Base-by-base conservation (phyloP, 1,284 basidiomycete genomes). In the Ganoderma boninense region DNA sequence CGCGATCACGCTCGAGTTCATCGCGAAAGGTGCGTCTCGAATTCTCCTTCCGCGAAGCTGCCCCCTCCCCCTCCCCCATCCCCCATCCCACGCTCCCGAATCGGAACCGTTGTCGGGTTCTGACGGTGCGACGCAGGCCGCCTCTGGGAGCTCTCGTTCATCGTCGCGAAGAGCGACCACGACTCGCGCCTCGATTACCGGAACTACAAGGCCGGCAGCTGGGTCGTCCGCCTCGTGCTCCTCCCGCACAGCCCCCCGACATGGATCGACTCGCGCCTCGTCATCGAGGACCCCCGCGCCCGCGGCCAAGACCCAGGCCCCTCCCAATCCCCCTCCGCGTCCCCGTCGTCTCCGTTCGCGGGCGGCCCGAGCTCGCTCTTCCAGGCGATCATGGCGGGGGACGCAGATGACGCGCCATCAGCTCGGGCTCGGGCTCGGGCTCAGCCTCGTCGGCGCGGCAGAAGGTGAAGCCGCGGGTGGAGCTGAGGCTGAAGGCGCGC, bases 181-280 rank as follows among this genome's bases (percentile, higher is more conserved):
- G 78, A 49, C 78, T 75, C 0, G 44, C 66, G 73, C 52, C 13
- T 71, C 29, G 65, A 75, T 20, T 38, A 67, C 65, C 16, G 49
- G 18, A 52, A 56, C 64, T 57, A 60, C 57, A 79, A 80, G 20
- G 73, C 81, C 44, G 89, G 88, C 2, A 81, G 86, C 38, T 93
- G 91, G 91, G 84, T 87, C 66, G 80, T 89, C 56, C 79, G 81
- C 1, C 84, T 92, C 1, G 81, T 84, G 2, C 79, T 93, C 1
- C 78, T 88, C 13, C 89, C 89, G 66, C 81, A 87, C 67, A 91
- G 90, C 67, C 85, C 89, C 0, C 87, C 90, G 1, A 89, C 90
- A 7, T 88, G 82, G 74, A 77, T 93, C 61, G 86, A 92, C 73
- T 87, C 88, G 0, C 85, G 84, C 4, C 79, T 93, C 32, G 75